These are phyloP conservation scores for Baorangia bicolor DNA, from an alignment of 768 basidiomycete species.

Conservation along the genomic window DNA sequence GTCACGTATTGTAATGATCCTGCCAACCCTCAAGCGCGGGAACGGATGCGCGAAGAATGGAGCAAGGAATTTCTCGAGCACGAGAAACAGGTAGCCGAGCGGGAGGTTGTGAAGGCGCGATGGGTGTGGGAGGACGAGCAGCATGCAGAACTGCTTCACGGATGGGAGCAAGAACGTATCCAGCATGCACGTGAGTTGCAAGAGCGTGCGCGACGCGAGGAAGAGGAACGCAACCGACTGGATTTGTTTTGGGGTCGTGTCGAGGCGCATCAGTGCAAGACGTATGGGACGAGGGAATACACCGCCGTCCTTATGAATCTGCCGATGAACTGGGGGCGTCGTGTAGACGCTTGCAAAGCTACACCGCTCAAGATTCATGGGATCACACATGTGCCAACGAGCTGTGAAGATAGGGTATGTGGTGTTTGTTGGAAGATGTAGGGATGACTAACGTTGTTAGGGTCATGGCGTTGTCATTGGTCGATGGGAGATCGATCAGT, in stretches of 20 bases:
- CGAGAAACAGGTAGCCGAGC: slow-evolving; percentile 10
- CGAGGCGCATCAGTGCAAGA: slow-evolving; percentile 23
- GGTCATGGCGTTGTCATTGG: slow-evolving; percentile 21
- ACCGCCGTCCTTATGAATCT: slow-evolving; percentile 31
- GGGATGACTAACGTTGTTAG: slow-evolving; percentile 5
- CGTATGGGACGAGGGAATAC: slow-evolving; percentile 30
- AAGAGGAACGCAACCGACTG: slow-evolving; percentile 19
- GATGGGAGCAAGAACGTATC: slow-evolving; percentile 21
- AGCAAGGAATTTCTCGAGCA: slow-evolving; percentile 16
- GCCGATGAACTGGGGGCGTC: slow-evolving; percentile 19
- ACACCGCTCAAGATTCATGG: slow-evolving; percentile 28
- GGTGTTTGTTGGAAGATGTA: background rate
- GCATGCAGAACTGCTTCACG: slow-evolving; percentile 1
- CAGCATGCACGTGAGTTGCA: slow-evolving; percentile 16
- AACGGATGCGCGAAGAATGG: slow-evolving; percentile 24
- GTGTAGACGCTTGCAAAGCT: slow-evolving; percentile 24
- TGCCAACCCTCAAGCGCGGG: slow-evolving; percentile 15
- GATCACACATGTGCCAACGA: slow-evolving; percentile 8
- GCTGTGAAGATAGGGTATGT: slow-evolving; percentile 25
- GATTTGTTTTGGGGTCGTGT: slow-evolving; percentile 23
- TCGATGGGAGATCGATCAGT: slow-evolving; percentile 26
- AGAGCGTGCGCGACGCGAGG: slow-evolving; percentile 20
- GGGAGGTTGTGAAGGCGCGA: slow-evolving; percentile 7
- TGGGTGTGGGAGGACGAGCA: slow-evolving; percentile 23
- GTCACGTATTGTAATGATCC: slow-evolving; percentile 21